Conservation (phyloP, 2,329 filamentous ascomycete species). For the Xylaria hypoxylon region DNA sequence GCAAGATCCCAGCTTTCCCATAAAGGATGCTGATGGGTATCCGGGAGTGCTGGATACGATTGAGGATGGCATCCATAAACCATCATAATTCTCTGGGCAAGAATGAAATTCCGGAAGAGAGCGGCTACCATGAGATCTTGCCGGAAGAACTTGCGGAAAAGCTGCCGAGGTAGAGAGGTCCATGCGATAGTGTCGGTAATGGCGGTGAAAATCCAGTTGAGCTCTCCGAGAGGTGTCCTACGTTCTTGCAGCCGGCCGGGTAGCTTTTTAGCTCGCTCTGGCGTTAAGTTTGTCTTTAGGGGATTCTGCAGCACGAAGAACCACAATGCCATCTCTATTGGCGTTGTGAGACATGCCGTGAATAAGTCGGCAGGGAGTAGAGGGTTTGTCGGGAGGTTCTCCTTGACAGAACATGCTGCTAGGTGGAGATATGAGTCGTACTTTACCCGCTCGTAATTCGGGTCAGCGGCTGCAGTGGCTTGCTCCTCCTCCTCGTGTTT, state of each 20-base stretch:
- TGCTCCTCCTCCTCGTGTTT: conserved; percentile 93
- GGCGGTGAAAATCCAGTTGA: conserved; percentile 99
- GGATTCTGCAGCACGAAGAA: conserved; percentile 97
- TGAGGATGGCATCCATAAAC: conserved; percentile 96
- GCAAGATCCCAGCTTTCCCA: conserved; percentile 99
- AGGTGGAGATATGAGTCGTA: conserved; percentile 83
- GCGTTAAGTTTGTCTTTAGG: conserved; percentile 72
- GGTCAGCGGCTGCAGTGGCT: conserved; percentile 80
- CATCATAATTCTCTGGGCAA: conserved; percentile 95
- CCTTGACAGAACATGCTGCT: conserved; percentile 88
- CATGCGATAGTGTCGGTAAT: conserved; percentile 99
- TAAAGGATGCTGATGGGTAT: conserved; percentile 92
- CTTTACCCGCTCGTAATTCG: conserved; percentile 82
- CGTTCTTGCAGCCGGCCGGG: conserved; percentile 93
- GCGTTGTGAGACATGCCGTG: conserved; percentile 94
- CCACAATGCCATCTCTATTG: conserved; percentile 95
- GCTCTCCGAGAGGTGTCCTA: conserved; percentile 90
- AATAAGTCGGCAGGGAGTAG: conserved; percentile 94
- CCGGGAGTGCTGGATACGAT: conserved; percentile 90
- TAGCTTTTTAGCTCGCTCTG: conserved; percentile 87
- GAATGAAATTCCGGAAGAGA: conserved; percentile 93
- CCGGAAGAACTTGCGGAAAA: conserved; percentile 96
- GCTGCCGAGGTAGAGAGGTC: conserved; percentile 88
- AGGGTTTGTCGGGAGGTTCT: conserved; percentile 95
- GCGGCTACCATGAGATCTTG: conserved; percentile 99